Evolutionary conservation across 2,329 filamentous ascomycete genomes (phyloP), one percentile per base, ranked within the genome.

Genomic region (Rutstroemia sp.): DNA sequence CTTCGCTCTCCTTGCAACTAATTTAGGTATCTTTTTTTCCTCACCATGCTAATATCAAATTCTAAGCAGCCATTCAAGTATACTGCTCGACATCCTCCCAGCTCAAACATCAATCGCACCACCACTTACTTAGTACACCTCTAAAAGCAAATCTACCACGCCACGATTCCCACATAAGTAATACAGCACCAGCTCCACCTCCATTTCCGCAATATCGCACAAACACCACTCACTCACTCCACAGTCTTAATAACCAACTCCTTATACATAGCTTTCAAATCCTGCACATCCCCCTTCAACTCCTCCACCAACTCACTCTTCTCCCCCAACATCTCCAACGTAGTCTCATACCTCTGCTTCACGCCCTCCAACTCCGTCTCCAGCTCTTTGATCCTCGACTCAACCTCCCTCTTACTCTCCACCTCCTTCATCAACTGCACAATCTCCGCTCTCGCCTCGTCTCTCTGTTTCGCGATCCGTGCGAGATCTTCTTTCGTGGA

Each of bases 241-340:
- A 54, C 44, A 54, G 44, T 54, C 34, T 23, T 49, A 30, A 54
- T 37, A 27, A 95, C 88, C 71, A 99, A 74, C 69, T 97, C 92
- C 63, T 90, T 83, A 75, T 97, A 97, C 80, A 99, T 96, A 68
- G 86, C 87, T 77, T 99, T 99, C 70, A 99, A 79, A 76, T 99
- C 94, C 62, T 85, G 78, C 53, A 99, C 88, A 76, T 97, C 94
- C 12, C 88, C 86, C 71, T 80, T 84, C 63, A 99, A 75, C 77
- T 99, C 94, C 68, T 96, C 91, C 2, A 96, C 92, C 67, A 87
- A 76, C 77, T 99, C 94, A 71, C 90, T 96, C 81, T 96, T 96
- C 80, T 99, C 94, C 1, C 94, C 94, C 56, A 99, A 74, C 83
- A 97, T 86, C 74, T 97, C 92, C 53, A 99, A 77, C 58, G 90